Conservation (phyloP, 2,329 filamentous ascomycete species). For the Mycosphaerella arachidis region DNA sequence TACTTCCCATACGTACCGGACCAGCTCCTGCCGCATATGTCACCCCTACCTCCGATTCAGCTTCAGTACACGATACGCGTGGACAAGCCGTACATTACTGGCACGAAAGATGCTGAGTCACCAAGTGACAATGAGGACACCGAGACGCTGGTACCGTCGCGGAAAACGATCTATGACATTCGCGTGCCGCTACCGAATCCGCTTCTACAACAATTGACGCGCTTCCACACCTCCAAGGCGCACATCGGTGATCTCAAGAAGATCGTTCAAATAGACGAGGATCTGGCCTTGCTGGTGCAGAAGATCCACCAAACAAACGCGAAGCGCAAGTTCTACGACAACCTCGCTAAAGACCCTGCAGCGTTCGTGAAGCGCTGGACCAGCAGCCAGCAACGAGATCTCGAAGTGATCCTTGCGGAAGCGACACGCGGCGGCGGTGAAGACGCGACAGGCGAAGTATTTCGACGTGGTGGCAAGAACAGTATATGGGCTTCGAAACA, state of each 20-base stretch:
- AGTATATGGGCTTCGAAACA: slow-evolving; percentile 60
- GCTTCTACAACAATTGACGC: slow-evolving; percentile 61
- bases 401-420: slow-evolving; percentile 84
- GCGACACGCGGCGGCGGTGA: slow-evolving; percentile 55
- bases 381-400: slow-evolving; percentile 82
- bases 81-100: slow-evolving; percentile 54
- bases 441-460: slow-evolving; percentile 59
- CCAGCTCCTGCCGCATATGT: slow-evolving; percentile 67
- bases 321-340: slow-evolving; percentile 81
- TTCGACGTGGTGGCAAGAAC: slow-evolving; percentile 60
- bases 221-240: slow-evolving; percentile 36
- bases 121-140: slow-evolving; percentile 41
- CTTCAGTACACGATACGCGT: slow-evolving; percentile 91
- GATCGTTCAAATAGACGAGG: slow-evolving; percentile 74
- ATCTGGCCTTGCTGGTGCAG: slow-evolving; percentile 77
- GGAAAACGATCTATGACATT: slow-evolving; percentile 84
- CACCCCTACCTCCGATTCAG: slow-evolving; percentile 72
- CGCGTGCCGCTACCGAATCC: slow-evolving; percentile 79
- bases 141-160: slow-evolving; percentile 42
- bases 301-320: slow-evolving; percentile 80
- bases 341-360: slow-evolving; percentile 74
- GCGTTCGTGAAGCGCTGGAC: slow-evolving; percentile 84
- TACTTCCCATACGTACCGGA: slow-evolving; percentile 82
- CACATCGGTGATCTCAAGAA: slow-evolving; percentile 66
- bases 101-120: slow-evolving; percentile 61